phyloP scores from a whole-genome alignment of 805 yeast genomes.

The Alloascoidea africana region DNA sequence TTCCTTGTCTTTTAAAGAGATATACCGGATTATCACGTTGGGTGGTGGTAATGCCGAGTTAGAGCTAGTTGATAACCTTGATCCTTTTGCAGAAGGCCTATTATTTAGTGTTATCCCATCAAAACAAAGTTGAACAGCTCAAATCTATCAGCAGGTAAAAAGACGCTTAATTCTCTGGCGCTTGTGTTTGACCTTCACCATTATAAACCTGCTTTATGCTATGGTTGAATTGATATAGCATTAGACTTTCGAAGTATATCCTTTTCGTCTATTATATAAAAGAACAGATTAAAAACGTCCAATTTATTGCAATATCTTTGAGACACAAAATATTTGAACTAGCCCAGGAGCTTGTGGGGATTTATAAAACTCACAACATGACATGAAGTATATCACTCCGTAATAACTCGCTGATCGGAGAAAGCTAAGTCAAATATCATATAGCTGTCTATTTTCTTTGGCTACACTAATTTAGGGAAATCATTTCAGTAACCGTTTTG shows the following conservation, averaged over 20 bases:
- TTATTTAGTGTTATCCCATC: constrained; percentile 98
- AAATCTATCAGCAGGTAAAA: constrained; percentile 94
- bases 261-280: constrained; percentile 92
- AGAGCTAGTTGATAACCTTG: constrained; percentile 87
- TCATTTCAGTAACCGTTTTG: too few species aligned
- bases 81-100: constrained; percentile 97
- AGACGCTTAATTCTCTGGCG: constrained; percentile 87
- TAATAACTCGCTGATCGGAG: too few species aligned
- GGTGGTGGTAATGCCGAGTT: constrained; percentile 99
- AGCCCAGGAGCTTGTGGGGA: constrained; percentile 88
- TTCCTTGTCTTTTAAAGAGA: constrained; percentile 78
- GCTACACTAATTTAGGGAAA: too few species aligned
- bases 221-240: constrained; percentile 99
- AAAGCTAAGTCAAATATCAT: too few species aligned
- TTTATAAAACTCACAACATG: constrained; percentile 85
- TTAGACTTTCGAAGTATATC: constrained; percentile 93
- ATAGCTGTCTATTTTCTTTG: too few species aligned
- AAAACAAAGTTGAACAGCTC: constrained; percentile 91
- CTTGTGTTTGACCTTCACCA: constrained; percentile 91
- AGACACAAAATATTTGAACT: constrained; percentile 97
- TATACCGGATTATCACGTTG: constrained; percentile 98
- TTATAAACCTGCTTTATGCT: constrained; percentile 91
- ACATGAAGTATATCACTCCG: constrained; percentile 70
- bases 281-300: constrained; percentile 92
- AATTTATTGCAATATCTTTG: constrained; percentile 86